Evolutionary conservation across 306 rosid genomes (phyloP).

Genomic region (Rosa multiflora): DNA sequence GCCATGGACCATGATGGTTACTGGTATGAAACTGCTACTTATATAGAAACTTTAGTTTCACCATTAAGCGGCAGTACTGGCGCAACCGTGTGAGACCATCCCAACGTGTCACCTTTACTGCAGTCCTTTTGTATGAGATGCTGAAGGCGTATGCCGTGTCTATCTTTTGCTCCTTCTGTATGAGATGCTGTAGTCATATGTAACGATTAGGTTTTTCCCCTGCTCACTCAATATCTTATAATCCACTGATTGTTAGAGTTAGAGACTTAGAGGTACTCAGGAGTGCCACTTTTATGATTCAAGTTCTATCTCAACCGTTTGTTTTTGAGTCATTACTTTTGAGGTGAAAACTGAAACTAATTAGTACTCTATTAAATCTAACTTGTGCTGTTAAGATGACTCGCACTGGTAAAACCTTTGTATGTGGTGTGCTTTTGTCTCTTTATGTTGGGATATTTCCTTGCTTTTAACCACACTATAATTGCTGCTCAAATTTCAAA

Average conservation of each 20-base stretch:
- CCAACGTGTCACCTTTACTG: neutral
- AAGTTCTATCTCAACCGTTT: neutral
- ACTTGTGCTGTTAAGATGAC: too few species aligned
- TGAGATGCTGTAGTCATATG: too few species aligned
- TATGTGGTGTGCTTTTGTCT: neutral
- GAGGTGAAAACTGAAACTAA: too few species aligned
- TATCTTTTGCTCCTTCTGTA: neutral
- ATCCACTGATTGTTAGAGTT: neutral
- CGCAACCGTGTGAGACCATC: neutral
- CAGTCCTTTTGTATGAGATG: neutral
- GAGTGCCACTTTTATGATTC: neutral
- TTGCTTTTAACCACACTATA: too few species aligned
- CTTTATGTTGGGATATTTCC: neutral
- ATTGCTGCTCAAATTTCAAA: neutral
- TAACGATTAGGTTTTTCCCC: too few species aligned
- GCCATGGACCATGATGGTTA: neutral
- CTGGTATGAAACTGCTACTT: neutral
- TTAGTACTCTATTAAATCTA: too few species aligned
- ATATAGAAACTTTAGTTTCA: neutral
- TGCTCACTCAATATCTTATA: neutral
- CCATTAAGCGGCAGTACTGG: neutral
- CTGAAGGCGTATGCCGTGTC: neutral
- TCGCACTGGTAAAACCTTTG: neutral
- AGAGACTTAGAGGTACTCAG: neutral
- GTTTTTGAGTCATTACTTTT: too few species aligned